Evolutionary conservation across 768 basidiomycete species (phyloP), one percentile per base, ranked within the genome.

Genomic region (Goffeauzyma gilvescens): DNA sequence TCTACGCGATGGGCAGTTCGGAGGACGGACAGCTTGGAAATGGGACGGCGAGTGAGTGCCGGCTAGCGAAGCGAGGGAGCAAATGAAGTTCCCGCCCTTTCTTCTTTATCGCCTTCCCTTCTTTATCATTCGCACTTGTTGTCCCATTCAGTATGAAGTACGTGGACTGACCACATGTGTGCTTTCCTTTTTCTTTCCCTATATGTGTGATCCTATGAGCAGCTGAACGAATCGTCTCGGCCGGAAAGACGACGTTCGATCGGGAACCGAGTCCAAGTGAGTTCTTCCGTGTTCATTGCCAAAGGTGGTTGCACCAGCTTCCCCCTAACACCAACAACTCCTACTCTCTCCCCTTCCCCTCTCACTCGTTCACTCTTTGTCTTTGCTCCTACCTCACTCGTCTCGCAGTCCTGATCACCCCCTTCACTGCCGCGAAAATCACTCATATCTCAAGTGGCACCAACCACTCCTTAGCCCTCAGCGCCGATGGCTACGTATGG

Each of bases 11-110:
- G 50, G 90, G 90, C 25, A 87, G 82, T 38, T 83, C 77, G 17
- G 87, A 93, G 63, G 77, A 83, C 45, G 90, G 90, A 1, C 89
- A 93, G 51, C 69, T 95, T 0, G 90, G 86, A 0, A 89, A 85
- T 59, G 90, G 89, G 14, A 75, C 75, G 50, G 89, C 85, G 0
- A 85, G 89, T n/a, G 18, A 30, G 50, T 39, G 25, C n/a, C n/a
- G 2, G 13, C 8, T 9, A 7, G 9, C 8, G 13, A 21, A 18
- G 21, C 5, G 24, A 15, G n/a, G 22, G 17, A 25, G 15, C 32
- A 17, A 20, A 21, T 13, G 5, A 23, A 18, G 13, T 18, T 6
- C n/a, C 13, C n/a, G 24, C n/a, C n/a, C n/a, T n/a, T n/a, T n/a
- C n/a, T n/a, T n/a, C n/a, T n/a, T n/a, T n/a, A n/a, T n/a, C n/a